Conservation (phyloP, 345 rosid genomes). For the Populus alba region DNA sequence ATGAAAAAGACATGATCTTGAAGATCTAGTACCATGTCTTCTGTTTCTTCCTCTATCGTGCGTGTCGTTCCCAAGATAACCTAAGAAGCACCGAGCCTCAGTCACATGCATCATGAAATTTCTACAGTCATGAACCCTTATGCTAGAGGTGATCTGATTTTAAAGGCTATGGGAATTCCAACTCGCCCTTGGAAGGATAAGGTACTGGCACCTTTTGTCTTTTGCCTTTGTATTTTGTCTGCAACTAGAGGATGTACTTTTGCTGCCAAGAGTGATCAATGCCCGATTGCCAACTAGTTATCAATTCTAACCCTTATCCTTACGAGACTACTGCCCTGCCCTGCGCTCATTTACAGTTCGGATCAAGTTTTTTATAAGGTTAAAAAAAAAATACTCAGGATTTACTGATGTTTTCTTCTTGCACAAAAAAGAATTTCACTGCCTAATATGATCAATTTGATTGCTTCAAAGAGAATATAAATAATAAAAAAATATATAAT, state of each 20-base stretch:
- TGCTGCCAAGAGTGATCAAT: neutral
- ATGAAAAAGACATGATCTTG: neutral
- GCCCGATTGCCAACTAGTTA: neutral
- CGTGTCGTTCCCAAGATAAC: neutral
- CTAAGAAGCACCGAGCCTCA: neutral
- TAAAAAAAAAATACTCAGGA: too few relatives aligned
- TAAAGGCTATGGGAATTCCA: constrained; percentile 20
- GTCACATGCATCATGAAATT: constrained; percentile 14
- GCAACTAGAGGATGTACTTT: neutral
- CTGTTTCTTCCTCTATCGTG: neutral
- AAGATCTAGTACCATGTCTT: neutral
- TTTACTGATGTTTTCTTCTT: too few relatives aligned
- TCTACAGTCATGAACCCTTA: neutral
- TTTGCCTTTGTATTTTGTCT: constrained; percentile 4
- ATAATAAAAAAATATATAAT: too few relatives aligned
- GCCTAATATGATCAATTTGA: too few relatives aligned
- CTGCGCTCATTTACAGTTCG: too few relatives aligned
- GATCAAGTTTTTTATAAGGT: too few relatives aligned
- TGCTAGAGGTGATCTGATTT: constrained; percentile 13
- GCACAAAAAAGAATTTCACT: too few relatives aligned
- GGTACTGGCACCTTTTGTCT: neutral
- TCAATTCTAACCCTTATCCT: neutral
- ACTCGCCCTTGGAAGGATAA: constrained; percentile 19
- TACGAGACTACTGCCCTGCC: neutral
- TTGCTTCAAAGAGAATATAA: too few relatives aligned